Evolutionary conservation across 2,329 filamentous ascomycete genomes (phyloP), one percentile per base, ranked within the genome.

Genomic region (Phymatotrichopsis omnivora): DNA sequence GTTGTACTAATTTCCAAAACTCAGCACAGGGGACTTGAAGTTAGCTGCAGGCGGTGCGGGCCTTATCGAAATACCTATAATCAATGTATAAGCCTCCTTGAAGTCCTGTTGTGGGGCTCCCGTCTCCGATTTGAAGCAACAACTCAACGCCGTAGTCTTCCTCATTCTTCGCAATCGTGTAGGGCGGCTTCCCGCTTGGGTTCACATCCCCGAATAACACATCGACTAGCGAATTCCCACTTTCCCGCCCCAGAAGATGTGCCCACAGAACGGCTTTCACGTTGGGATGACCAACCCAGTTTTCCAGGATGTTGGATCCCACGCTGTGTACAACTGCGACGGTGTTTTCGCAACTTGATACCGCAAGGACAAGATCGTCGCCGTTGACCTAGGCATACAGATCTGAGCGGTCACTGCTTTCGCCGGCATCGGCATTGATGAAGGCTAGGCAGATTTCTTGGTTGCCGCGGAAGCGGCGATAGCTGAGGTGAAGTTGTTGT

Each of bases 161-260:
- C 56, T 78, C 73, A 19, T 67, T 63, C 33, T 68, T 68, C 17
- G 75, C 72, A 35, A 81, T 76, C 0, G 74, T 78, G 57, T 81
- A 82, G 1, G 81, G 80, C 7, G 85, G 66, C 56, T 82, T 78
- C 20, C 81, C 81, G 52, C 76, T 80, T 2, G 81, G 81, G 30
- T 75, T 80, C 41, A 74, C 72, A 40, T 78, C 75, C 35, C 81
- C 81, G 56, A 76, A 85, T 1, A 85, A 67, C 28, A 85, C 65
- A 56, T 81, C 76, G 20, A 73, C 73, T 6, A 85, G 67, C 0
- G 79, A 78, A 47, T 78, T 71, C 23, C 81, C 81, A n/a, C 79
- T 80, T 62, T 85, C 80, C 56, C 85, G 78, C 1, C 81, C 81
- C 0, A 81, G 82, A 0, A 85, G 69, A 58, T 85, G 79, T 12